A percentile compares a stretch with the other conserved stretches of the same genome.
These are phyloP conservation scores for Scheffersomyces insectosa DNA, from an alignment of 1,139 yeast genomes.

Conservation along the genomic window DNA sequence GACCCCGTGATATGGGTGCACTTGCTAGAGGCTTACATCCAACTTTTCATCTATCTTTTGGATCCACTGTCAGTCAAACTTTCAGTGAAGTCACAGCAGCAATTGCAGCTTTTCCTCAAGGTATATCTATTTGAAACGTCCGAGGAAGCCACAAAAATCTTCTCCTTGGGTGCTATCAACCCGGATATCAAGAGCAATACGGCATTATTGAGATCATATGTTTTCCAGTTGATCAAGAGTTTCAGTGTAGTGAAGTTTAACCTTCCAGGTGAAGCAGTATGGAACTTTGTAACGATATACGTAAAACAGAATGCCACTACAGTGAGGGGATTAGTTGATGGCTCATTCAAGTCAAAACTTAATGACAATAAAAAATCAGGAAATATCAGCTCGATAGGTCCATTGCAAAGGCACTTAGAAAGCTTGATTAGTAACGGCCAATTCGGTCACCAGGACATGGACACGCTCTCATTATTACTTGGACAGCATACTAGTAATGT, in stretches of 20 bases:
- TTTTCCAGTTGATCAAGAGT: slow-evolving; percentile 52
- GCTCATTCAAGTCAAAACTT: slow-evolving; percentile 46
- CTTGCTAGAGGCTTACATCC: slow-evolving; percentile 61
- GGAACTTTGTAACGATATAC: slow-evolving; percentile 63
- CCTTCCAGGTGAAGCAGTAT: slow-evolving; percentile 56
- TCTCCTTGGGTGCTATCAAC: slow-evolving; percentile 69
- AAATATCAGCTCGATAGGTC: slow-evolving; percentile 44
- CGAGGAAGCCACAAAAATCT: slow-evolving; percentile 56
- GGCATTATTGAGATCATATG: slow-evolving; percentile 44
- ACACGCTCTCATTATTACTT: slow-evolving; percentile 42
- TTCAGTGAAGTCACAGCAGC: slow-evolving; percentile 56
- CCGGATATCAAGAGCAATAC: slow-evolving; percentile 63
- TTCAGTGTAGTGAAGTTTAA: slow-evolving; percentile 58
- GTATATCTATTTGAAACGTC: slow-evolving; percentile 60
- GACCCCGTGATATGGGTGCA: slow-evolving; percentile 86
- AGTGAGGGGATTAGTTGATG: slow-evolving; percentile 58
- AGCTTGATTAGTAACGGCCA: slow-evolving; percentile 44
- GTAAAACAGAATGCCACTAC: slow-evolving; percentile 42
- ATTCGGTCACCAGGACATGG: slow-evolving; percentile 45
- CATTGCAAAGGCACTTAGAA: slow-evolving; percentile 47
- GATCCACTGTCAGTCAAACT: slow-evolving; percentile 35
- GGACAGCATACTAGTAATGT: slow-evolving; percentile 31
- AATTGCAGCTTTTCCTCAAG: slow-evolving; percentile 55
- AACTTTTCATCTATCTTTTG: slow-evolving; percentile 47
- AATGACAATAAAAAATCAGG: slow-evolving; percentile 55